Percentiles rank a stretch among this genome's conserved stretches.
phyloP scores from a whole-genome alignment of 345 rosid species.

The Rhodamnia rubescens region DNA sequence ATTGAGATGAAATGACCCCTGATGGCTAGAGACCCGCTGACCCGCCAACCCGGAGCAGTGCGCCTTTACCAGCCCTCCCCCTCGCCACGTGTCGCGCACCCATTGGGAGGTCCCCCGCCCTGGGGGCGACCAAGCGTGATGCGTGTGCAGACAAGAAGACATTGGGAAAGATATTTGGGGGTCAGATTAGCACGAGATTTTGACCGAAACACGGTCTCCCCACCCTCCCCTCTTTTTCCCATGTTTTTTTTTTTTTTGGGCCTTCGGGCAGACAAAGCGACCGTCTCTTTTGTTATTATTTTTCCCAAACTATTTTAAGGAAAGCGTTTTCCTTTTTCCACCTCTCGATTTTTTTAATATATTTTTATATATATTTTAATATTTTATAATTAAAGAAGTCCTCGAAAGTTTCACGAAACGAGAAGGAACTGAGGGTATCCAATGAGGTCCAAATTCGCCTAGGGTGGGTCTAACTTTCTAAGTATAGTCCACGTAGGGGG shows the following conservation, averaged over 20 bases:
- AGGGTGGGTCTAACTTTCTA: background rate
- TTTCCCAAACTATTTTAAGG: background rate
- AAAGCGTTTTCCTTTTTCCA: background rate
- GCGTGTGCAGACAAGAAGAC: background rate
- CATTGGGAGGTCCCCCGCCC: background rate
- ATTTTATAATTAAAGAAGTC: too few species aligned
- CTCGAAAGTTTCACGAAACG: background rate
- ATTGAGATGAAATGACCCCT: too few species aligned
- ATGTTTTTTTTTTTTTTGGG: background rate
- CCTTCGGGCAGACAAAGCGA: constrained; percentile 35
- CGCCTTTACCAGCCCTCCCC: background rate
- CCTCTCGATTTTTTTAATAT: too few species aligned
- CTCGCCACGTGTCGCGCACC: background rate
- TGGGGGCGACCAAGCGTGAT: background rate
- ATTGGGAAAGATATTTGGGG: background rate
- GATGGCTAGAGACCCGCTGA: too few species aligned
- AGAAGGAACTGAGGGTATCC: background rate
- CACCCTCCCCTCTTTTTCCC: background rate
- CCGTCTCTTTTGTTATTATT: constrained; percentile 4
- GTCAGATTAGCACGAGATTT: constrained; percentile 22
- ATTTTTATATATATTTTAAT: background rate
- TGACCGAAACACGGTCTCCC: constrained; percentile 10
- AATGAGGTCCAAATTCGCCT: background rate
- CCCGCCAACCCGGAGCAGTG: background rate
- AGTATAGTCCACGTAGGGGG: background rate